Evolutionary conservation across 2,329 filamentous ascomycete genomes (phyloP).

Genomic region (Ascochyta rabiei): DNA sequence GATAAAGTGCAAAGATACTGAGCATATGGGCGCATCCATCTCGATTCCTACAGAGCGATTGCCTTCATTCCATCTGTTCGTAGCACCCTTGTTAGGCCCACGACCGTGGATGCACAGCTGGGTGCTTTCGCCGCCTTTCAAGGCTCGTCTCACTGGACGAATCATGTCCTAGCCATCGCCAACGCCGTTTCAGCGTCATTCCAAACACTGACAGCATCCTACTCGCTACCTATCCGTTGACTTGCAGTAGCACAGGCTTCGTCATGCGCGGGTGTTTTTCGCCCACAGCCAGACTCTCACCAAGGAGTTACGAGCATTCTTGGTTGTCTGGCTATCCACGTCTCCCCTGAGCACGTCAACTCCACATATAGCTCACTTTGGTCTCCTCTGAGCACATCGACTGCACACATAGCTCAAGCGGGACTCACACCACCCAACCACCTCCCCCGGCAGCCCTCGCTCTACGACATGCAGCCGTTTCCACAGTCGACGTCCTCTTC

Average conservation of each 20-base stretch:
- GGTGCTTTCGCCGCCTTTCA: slow-evolving; percentile 1
- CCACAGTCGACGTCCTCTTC: slow-evolving; percentile 13
- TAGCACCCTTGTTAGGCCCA: slow-evolving; percentile 17
- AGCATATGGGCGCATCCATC: neutral
- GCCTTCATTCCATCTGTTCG: slow-evolving; percentile 14
- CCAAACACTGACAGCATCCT: slow-evolving; percentile 8
- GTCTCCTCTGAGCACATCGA: too few relatives aligned
- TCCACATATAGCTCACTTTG: too few relatives aligned
- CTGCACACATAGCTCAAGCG: slow-evolving; percentile 9
- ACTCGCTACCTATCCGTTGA: slow-evolving; percentile 1
- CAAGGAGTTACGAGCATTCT: slow-evolving; percentile 14
- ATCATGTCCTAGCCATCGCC: slow-evolving; percentile 1
- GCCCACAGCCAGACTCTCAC: neutral
- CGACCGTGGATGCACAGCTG: slow-evolving; percentile 8
- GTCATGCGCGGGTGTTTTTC: slow-evolving; percentile 10
- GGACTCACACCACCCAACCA: neutral
- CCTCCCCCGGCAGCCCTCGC: neutral
- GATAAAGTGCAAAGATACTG: slow-evolving; percentile 1
- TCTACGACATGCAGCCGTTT: slow-evolving; percentile 7
- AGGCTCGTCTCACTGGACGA: neutral
- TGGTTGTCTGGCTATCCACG: slow-evolving; percentile 15
- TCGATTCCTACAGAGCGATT: slow-evolving; percentile 11
- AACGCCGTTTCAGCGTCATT: slow-evolving; percentile 14
- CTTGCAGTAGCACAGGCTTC: slow-evolving; percentile 4
- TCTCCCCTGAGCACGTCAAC: neutral